Conservation (phyloP, 1,139 yeast genomes). For the Suhomyces wounanorum region DNA sequence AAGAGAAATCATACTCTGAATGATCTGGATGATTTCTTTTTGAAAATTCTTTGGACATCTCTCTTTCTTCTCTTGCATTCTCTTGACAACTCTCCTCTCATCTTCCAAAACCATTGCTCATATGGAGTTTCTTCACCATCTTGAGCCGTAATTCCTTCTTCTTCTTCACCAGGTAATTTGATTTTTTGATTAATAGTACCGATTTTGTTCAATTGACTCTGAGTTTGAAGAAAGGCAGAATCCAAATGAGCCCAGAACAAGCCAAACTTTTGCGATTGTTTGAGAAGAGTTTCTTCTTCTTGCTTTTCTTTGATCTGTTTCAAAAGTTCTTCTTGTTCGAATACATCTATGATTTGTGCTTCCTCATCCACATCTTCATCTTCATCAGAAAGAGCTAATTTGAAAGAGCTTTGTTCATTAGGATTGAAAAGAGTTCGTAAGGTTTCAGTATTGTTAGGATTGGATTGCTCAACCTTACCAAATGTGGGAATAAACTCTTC, state of each 20-base stretch:
- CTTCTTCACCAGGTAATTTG: slow-evolving; percentile 41
- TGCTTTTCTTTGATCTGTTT: slow-evolving; percentile 36
- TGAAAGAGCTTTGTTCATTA: slow-evolving; percentile 23
- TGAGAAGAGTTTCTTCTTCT: slow-evolving; percentile 22
- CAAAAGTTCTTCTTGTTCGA: slow-evolving; percentile 30
- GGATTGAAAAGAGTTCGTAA: slow-evolving; percentile 68
- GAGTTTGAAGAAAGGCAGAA: slow-evolving; percentile 85
- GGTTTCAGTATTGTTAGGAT: slow-evolving; percentile 53
- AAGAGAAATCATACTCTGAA: background rate
- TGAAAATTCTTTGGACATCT: slow-evolving; percentile 65
- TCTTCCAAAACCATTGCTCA: slow-evolving; percentile 79
- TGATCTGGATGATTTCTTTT: slow-evolving; percentile 36
- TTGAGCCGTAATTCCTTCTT: slow-evolving; percentile 31
- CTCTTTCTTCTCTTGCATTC: slow-evolving; percentile 74
- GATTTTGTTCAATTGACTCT: slow-evolving; percentile 71
- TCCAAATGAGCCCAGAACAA: slow-evolving; percentile 81
- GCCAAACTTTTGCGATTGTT: slow-evolving; percentile 38
- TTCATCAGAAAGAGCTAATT: slow-evolving; percentile 35
- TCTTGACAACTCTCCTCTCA: slow-evolving; percentile 77
- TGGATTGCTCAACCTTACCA: slow-evolving; percentile 24
- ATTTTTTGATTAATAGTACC: slow-evolving; percentile 31
- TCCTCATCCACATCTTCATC: slow-evolving; percentile 41
- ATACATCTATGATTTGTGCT: slow-evolving; percentile 17
- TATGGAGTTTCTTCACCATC: slow-evolving; percentile 50
- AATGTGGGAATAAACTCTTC: slow-evolving; percentile 58